Percentiles rank a stretch among this genome's conserved stretches.
These are phyloP conservation scores for Fraxinus greggii DNA, from an alignment of 305 asterid genomes.

Conservation along the genomic window DNA sequence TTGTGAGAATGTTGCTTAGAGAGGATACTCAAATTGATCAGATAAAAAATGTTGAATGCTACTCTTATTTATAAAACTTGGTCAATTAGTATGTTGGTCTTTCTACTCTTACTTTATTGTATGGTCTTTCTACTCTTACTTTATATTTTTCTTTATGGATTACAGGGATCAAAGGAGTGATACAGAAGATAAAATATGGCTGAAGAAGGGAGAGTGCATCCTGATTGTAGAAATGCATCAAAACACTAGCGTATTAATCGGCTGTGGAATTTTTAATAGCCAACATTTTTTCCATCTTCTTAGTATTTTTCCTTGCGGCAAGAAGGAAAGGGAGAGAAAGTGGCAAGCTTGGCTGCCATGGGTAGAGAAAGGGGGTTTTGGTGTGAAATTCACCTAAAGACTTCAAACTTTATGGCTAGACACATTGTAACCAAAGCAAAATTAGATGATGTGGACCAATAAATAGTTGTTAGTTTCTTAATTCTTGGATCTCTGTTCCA, in stretches of 20 bases:
- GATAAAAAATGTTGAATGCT: no score
- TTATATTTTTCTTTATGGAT: background rate
- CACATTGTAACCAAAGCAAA: background rate
- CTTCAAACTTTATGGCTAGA: background rate
- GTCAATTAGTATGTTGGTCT: background rate
- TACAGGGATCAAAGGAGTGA: background rate
- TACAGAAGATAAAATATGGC: slow-evolving; percentile 24
- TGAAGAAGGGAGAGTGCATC: slow-evolving; percentile 52
- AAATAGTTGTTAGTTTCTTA: background rate
- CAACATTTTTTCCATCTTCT: background rate
- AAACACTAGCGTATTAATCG: background rate
- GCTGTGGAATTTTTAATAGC: background rate
- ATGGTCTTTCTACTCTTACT: background rate
- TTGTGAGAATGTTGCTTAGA: background rate
- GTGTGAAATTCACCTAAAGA: background rate
- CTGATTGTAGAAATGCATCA: slow-evolving; percentile 61
- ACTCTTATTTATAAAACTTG: background rate
- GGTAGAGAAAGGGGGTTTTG: background rate
- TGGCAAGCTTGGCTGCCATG: background rate
- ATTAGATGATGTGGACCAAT: background rate
- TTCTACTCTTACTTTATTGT: no score
- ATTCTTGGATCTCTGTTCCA: background rate
- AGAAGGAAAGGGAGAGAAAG: background rate
- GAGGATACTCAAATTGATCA: background rate
- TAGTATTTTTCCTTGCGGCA: background rate